A percentile compares a stretch with the other conserved stretches of the same genome.
These are phyloP conservation scores for Aspergillus awamori DNA, from an alignment of 2,329 filamentous ascomycete genomes.

Conservation along the genomic window DNA sequence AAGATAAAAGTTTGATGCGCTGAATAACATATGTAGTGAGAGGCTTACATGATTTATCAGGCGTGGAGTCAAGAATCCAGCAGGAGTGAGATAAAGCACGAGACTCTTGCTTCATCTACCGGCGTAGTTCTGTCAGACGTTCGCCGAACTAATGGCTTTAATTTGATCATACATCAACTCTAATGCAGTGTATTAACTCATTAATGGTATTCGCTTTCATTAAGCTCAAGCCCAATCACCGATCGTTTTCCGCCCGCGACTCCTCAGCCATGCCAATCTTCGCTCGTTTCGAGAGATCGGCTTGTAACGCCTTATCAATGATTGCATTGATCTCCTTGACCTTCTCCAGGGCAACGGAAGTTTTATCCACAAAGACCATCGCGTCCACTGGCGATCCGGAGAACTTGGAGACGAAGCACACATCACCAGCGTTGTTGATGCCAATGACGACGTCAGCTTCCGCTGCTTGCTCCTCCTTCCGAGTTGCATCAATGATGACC, in stretches of 20 bases:
- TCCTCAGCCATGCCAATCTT: constrained; percentile 79
- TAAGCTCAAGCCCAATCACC: constrained; percentile 50
- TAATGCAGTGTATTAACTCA: not conserved
- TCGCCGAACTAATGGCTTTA: not conserved
- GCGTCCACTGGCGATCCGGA: constrained; percentile 84
- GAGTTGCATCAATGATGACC: constrained; percentile 50
- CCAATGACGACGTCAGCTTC: constrained; percentile 76
- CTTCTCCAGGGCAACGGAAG: constrained; percentile 72
- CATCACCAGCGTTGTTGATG: constrained; percentile 84
- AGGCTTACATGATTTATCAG: too few species aligned
- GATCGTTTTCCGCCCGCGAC: constrained; percentile 81
- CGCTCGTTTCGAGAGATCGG: constrained; percentile 66
- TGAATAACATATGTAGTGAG: too few species aligned
- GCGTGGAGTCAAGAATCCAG: too few species aligned
- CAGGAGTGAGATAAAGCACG: too few species aligned
- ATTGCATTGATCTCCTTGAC: constrained; percentile 77
- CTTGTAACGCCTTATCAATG: constrained; percentile 71
- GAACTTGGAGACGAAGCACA: constrained; percentile 89
- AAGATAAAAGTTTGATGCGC: too few species aligned
- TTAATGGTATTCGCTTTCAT: constrained; percentile 8
- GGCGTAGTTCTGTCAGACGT: not conserved
- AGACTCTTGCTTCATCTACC: not conserved
- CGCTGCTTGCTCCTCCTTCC: constrained; percentile 56
- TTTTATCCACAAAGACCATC: constrained; percentile 73
- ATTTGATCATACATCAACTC: not conserved